These are phyloP conservation scores for Fusarium metavorans DNA, from an alignment of 2,329 filamentous ascomycete genomes.

Conservation along the genomic window DNA sequence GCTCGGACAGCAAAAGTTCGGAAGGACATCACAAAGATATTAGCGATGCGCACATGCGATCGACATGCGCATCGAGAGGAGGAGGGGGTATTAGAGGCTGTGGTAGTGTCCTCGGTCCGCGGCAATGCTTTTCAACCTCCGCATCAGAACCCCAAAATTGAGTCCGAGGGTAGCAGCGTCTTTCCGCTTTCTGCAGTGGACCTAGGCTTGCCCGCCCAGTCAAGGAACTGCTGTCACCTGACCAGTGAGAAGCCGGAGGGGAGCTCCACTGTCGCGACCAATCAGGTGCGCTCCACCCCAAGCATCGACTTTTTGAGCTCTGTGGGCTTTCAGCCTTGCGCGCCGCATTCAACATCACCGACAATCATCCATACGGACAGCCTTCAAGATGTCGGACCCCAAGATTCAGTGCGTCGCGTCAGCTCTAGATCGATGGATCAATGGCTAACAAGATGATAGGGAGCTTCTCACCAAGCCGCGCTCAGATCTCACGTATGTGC, in stretches of 20 bases:
- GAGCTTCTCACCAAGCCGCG: conserved; percentile 91
- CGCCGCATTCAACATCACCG: conserved; percentile 37
- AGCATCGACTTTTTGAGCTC: conserved; percentile 49
- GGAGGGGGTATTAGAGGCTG: conserved; percentile 29
- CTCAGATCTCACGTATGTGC: conserved; percentile 86
- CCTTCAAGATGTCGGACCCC: conserved; percentile 69
- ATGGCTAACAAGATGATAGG: conserved; percentile 61
- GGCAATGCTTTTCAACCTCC: conserved; percentile 51
- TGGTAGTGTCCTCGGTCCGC: conserved; percentile 39
- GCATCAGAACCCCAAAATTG: conserved; percentile 44
- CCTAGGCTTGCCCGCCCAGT: background rate
- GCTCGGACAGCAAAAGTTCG: conserved; percentile 65
- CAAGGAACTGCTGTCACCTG: conserved; percentile 36
- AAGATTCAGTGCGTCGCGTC: conserved; percentile 75
- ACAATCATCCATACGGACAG: conserved; percentile 25
- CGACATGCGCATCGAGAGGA: conserved; percentile 50
- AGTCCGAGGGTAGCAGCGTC: conserved; percentile 36
- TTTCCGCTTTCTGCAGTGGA: conserved; percentile 24
- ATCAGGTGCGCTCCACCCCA: conserved; percentile 39
- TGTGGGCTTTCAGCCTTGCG: conserved; percentile 51
- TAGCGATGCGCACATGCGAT: conserved; percentile 52
- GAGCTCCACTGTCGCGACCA: conserved; percentile 35
- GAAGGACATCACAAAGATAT: conserved; percentile 66
- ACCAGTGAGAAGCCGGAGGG: conserved; percentile 5
- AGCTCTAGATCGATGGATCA: background rate